Evolutionary conservation across 257 asterid species (phyloP), one percentile per base, ranked within the genome.

Genomic region (Salvia splendens): DNA sequence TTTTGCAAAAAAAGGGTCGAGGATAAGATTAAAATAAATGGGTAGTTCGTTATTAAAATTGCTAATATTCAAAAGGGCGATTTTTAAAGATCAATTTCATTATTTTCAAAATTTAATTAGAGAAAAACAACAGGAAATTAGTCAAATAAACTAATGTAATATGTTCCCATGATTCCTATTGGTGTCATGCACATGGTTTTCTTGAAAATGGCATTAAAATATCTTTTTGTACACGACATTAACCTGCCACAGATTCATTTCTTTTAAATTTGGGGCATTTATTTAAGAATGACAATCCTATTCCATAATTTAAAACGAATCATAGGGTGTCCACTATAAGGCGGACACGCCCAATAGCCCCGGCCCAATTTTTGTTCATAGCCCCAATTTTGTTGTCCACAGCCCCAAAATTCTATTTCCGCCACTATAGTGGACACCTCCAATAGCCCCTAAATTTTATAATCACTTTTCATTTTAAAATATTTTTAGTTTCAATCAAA

Each of bases 151-250:
- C 5, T 54, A 16, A 30, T 28, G 65, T 5, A 28, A 30, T 55
- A 42, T 48, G 8, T 38, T 51, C 56, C 42, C 48, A 68, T 55
- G 65, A 68, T 68, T 56, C 73, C 65, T 41, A 30, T 17, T 43
- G 12, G 64, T 41, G 64, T 24, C 14, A 54, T 28, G 54, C 72
- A 67, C 56, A 43, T 67, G 72, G 55, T 41, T 6, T 24, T 17
- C 47, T 50, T 40, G 51, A 64, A n/a, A 64, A 41, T 3, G 16
- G 41, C 30, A 33, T 63, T 45, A 28, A 36, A 65, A 35, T 30
- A 12, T 38, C 20, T 15, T 65, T 48, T 49, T 14, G 32, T 49
- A 28, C 12, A 10, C 5, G 38, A 49, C 59, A 62, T 14, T 49
- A 49, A 9, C 30, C 12, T 17, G 12, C 16, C 12, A 20, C 5